Conservation (phyloP, 2,329 filamentous ascomycete species). For the Fragosphaeria purpurea region DNA sequence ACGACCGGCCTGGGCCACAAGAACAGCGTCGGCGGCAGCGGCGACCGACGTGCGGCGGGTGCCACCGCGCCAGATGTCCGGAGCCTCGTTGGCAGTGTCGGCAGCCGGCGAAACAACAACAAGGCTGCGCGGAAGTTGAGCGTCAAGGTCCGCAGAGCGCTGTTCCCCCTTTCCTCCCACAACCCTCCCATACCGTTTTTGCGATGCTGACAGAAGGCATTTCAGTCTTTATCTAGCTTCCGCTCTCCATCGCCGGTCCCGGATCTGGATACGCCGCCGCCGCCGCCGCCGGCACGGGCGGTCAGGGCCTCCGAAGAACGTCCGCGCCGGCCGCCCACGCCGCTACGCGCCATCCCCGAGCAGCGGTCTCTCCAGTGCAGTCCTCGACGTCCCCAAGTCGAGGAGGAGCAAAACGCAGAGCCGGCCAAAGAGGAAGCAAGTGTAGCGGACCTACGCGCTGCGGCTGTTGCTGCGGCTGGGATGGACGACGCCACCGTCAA, state of each 20-base stretch:
- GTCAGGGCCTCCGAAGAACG: neutral
- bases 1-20: constrained; percentile 18
- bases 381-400: too few relatives aligned
- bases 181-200: too few relatives aligned
- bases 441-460: too few relatives aligned
- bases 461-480: too few relatives aligned
- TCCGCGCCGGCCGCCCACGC: neutral
- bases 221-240: constrained; percentile 9
- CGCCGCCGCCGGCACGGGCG: neutral
- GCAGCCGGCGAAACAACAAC: constrained; percentile 4
- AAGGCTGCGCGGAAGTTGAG: constrained; percentile 25
- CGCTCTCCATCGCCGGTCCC: neutral
- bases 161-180: neutral
- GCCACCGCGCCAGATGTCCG: neutral
- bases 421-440: too few relatives aligned
- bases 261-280: neutral
- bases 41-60: constrained; percentile 2
- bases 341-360: constrained; percentile 8
- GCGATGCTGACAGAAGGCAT: too few relatives aligned
- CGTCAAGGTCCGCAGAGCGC: constrained; percentile 20
- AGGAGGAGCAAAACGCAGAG: too few relatives aligned
- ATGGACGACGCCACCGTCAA: too few relatives aligned
- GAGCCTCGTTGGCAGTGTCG: neutral
- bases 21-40: neutral
- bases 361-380: neutral